Conservation (phyloP, 345 rosid genomes). For the Nephelium lappaceum region DNA sequence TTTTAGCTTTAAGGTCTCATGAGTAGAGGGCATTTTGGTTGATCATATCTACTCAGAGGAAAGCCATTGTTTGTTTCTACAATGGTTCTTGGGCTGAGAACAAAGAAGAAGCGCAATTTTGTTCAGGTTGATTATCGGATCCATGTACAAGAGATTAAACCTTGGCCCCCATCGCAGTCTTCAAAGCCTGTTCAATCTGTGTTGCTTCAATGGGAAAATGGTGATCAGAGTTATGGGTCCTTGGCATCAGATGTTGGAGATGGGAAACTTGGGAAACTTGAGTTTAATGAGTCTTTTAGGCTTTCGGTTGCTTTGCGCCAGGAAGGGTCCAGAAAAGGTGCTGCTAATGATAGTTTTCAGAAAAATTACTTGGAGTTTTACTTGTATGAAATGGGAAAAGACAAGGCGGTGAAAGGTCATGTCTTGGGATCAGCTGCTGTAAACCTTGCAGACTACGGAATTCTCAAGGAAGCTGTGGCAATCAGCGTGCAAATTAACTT, state of each 20-base stretch:
- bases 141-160: conserved; percentile 64
- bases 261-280: conserved; percentile 71
- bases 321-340: conserved; percentile 53
- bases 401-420: conserved; percentile 67
- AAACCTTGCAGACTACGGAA: conserved; percentile 81
- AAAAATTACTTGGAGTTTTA: conserved; percentile 70
- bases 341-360: conserved; percentile 47
- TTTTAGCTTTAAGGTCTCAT: conserved; percentile 15
- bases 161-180: conserved; percentile 76
- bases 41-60: conserved; percentile 20
- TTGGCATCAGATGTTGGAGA: conserved; percentile 50
- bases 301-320: conserved; percentile 51
- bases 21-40: conserved; percentile 27
- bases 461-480: conserved; percentile 45
- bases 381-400: conserved; percentile 68
- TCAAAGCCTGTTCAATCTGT: conserved; percentile 48
- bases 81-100: conserved; percentile 72
- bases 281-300: conserved; percentile 63
- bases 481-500: conserved; percentile 55
- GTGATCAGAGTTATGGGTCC: conserved; percentile 68
- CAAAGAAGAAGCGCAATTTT: conserved; percentile 47
- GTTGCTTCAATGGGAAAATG: conserved; percentile 80
- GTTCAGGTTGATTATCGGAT: conserved; percentile 48
- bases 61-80: conserved; percentile 18
- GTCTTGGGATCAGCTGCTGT: conserved; percentile 73